phyloP scores from a whole-genome alignment of 768 basidiomycete genomes.

The Xerocomellus amylosporus region DNA sequence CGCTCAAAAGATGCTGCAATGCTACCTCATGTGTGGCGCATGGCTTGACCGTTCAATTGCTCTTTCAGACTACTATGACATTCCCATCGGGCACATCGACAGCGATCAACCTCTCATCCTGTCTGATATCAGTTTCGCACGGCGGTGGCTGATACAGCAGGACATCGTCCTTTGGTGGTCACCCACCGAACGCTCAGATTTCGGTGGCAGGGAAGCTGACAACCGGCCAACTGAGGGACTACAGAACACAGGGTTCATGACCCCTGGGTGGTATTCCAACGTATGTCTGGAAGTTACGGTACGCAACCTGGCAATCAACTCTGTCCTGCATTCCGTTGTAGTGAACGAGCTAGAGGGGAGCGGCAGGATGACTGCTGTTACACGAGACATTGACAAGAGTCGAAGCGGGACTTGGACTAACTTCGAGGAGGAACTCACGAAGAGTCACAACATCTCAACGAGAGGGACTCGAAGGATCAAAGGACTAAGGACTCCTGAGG shows the following conservation, averaged over 20 bases:
- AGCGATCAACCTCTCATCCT: constrained; percentile 86
- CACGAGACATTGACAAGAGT: too few species aligned
- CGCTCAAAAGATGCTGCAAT: constrained; percentile 75
- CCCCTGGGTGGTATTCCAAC: constrained; percentile 86
- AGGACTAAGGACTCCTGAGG: too few species aligned
- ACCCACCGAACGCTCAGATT: constrained; percentile 78
- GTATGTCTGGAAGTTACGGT: constrained; percentile 90
- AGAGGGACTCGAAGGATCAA: too few species aligned
- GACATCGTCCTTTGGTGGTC: constrained; percentile 99
- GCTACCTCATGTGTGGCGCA: constrained; percentile 71
- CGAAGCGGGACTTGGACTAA: too few species aligned
- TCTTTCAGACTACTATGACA: constrained; percentile 86
- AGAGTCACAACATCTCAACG: too few species aligned
- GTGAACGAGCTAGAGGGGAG: constrained; percentile 98
- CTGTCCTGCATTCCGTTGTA: constrained; percentile 88
- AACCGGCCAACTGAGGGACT: constrained; percentile 71
- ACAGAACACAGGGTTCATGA: constrained; percentile 78
- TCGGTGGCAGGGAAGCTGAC: constrained; percentile 92
- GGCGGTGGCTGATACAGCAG: constrained; percentile 71
- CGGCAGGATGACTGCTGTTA: constrained; percentile 85
- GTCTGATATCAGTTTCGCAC: constrained; percentile 88
- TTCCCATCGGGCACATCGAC: constrained; percentile 90
- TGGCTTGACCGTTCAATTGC: constrained; percentile 81
- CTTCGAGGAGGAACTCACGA: too few species aligned
- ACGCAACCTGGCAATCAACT: constrained; percentile 89